phyloP scores from a whole-genome alignment of 1,284 basidiomycete genomes.

The Earliella scabrosa region DNA sequence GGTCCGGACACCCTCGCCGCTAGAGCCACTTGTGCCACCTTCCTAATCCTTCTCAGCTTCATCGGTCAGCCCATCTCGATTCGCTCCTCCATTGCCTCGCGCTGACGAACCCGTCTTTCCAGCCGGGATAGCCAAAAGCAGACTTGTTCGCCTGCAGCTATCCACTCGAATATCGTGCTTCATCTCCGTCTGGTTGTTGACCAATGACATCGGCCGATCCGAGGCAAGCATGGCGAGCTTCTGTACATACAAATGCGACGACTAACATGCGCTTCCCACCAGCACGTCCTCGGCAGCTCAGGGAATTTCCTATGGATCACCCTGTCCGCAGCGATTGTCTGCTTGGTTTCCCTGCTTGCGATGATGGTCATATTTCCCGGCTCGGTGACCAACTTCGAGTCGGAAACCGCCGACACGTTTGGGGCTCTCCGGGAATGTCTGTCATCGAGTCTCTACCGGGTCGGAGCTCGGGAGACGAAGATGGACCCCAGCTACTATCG shows the following conservation, averaged over 20 bases:
- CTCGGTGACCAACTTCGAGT: constrained; percentile 49
- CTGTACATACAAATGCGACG: not conserved
- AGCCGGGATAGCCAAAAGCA: constrained; percentile 52
- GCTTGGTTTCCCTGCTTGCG: constrained; percentile 43
- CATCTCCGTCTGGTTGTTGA: constrained; percentile 51
- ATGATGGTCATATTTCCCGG: constrained; percentile 46
- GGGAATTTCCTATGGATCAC: constrained; percentile 48
- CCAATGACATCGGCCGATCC: constrained; percentile 38
- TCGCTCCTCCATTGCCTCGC: not conserved
- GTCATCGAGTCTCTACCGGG: constrained; percentile 36
- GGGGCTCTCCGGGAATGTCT: constrained; percentile 41
- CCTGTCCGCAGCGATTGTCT: constrained; percentile 43
- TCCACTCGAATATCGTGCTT: constrained; percentile 53
- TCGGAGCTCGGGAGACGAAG: constrained; percentile 24
- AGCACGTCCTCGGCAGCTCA: constrained; percentile 39
- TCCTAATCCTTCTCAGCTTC: constrained; percentile 46
- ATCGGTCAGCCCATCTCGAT: constrained; percentile 38
- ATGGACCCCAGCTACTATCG: constrained; percentile 26
- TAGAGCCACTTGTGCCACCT: constrained; percentile 44
- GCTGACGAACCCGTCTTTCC: not conserved
- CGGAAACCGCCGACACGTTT: constrained; percentile 43
- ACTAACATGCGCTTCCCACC: not conserved
- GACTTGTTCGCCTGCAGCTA: constrained; percentile 48
- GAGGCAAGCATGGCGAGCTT: too few relatives aligned
- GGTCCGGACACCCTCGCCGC: constrained; percentile 34